Base-by-base conservation (phyloP, 1,139 yeast species). In the Blastobotrys petasosporus region DNA sequence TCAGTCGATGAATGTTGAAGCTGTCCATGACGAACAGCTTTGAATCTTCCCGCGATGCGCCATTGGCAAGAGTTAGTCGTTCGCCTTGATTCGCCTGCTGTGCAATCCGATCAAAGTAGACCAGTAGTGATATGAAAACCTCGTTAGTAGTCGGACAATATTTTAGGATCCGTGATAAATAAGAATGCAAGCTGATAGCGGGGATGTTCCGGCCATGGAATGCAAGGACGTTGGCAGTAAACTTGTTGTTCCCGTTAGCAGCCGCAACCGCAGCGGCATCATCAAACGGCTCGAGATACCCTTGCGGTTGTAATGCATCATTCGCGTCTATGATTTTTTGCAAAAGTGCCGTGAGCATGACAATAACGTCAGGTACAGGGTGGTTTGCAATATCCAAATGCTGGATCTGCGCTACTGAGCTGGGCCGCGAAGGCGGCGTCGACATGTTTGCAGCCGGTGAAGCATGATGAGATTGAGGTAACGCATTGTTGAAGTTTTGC, bases 141-240 rank as follows among this genome's bases (percentile, higher is more conserved):
- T 94, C 98, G 66, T 92, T 92, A 1, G 98, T 90, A 16, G 94
- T 94, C 0, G 99, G 98, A 65, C 99, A 92, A 66, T 92, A 94
- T 65, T 90, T 92, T 61, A 92, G 76, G 29, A 92, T 94, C 59
- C 98, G 79, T 35, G 88, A 77, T 50, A 92, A 73, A 63, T 92
- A 92, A 13, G 95, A 94, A 60, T 87, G 90, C 43, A 94, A 74
- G 8, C 92, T 80, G 46, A 92, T 92, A 10, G 95, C 96, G 1
- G 99, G 99, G 12, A 92, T 82, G 62, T 90, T 94, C 44, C 95
- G 80, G 15, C 98, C 98, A 62, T 88, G 97, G 63, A 92, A 92
- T 40, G 97, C 94, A 50, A 90, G 68, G 2, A 92, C 90, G 58
- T 82, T 83, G 11, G 85, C 84, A 41, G 79, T 72, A 60, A 79